Evolutionary conservation across 2,329 filamentous ascomycete species (phyloP), one percentile per base, ranked within the genome.

Genomic region (Anthostomella pinea): DNA sequence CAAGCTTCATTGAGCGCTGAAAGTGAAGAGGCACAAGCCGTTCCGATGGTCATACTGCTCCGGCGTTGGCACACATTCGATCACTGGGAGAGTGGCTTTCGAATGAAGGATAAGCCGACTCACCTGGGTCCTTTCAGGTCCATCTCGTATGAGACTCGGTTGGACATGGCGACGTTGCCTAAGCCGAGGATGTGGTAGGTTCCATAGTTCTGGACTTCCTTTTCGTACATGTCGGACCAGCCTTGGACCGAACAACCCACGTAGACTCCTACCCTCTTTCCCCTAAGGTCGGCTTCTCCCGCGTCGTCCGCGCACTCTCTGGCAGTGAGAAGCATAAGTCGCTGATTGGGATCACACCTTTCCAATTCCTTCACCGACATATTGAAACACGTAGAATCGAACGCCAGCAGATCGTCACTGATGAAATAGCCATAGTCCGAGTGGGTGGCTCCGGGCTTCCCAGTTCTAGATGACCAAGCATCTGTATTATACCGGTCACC

Each of bases 221-320:
- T 41, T 20, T 35, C 33, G 8, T 33, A 35, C 26, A 52, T 42
- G 8, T 52, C 47, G 11, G 41, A 26, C 53, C 56, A 63, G 38
- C 62, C 59, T 7, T 59, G 50, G 3, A 53, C 53, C 25, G 58
- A 62, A 2, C 39, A 52, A 3, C 62, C 62, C 4, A 63, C 50
- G 25, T 56, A 64, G 29, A 46, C 51, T 3, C 60, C 62, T 4
- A 63, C 54, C 5, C 37, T 26, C 27, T 49, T 55, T 10, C 59
- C 61, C n/a, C 52, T 44, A 19, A 52, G 57, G 14, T 49, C 40
- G 2, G 49, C 43, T 29, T 58, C 51, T 8, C 57, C 58, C 6
- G 57, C 52, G 36, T 50, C 46, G 21, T 59, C 57, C 16, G 60
- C 41, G 7, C 51, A 53, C 34, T 62, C 59, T 11, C 50, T 52